These are phyloP conservation scores for Cladosporium sp. DNA, from an alignment of 2,329 filamentous ascomycete species.

Conservation along the genomic window DNA sequence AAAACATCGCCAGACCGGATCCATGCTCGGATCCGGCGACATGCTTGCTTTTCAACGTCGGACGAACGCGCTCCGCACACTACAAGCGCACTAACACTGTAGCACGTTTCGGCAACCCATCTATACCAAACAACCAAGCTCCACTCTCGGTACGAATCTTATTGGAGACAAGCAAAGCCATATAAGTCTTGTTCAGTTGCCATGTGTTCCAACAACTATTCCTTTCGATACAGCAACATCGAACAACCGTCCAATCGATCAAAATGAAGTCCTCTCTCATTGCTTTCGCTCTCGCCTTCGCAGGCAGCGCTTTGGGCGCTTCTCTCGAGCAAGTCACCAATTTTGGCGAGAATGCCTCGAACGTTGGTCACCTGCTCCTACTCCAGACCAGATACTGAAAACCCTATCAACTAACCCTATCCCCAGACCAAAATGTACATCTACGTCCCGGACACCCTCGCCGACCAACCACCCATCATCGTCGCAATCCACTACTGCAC, in stretches of 20 bases:
- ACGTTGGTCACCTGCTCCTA: slow-evolving; percentile 1
- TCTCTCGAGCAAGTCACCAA: slow-evolving; percentile 11
- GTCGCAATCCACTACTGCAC: slow-evolving; percentile 50
- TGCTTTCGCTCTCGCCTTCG: slow-evolving; percentile 2
- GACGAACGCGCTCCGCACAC: slow-evolving; percentile 1
- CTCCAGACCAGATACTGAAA: too few species aligned
- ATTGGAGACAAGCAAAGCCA: slow-evolving; percentile 6
- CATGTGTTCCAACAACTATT: too few species aligned
- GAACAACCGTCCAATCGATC: too few species aligned
- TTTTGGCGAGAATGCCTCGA: slow-evolving; percentile 6
- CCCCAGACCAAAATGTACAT: slow-evolving; percentile 51
- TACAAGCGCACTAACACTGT: neutral
- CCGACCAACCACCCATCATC: slow-evolving; percentile 19
- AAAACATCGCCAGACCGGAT: neutral
- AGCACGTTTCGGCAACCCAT: neutral
- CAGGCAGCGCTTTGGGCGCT: slow-evolving; percentile 3
- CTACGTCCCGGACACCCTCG: slow-evolving; percentile 19
- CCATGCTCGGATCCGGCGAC: neutral
- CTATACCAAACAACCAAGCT: slow-evolving; percentile 1
- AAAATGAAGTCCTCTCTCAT: slow-evolving; percentile 5
- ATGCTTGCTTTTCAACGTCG: neutral
- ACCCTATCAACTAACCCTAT: too few species aligned
- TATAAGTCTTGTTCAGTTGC: slow-evolving; percentile 4
- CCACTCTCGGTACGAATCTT: neutral
- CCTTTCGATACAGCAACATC: too few species aligned